Evolutionary conservation across 1,284 basidiomycete genomes (phyloP).

Genomic region (Microbotryum lychnidis-dioicae): DNA sequence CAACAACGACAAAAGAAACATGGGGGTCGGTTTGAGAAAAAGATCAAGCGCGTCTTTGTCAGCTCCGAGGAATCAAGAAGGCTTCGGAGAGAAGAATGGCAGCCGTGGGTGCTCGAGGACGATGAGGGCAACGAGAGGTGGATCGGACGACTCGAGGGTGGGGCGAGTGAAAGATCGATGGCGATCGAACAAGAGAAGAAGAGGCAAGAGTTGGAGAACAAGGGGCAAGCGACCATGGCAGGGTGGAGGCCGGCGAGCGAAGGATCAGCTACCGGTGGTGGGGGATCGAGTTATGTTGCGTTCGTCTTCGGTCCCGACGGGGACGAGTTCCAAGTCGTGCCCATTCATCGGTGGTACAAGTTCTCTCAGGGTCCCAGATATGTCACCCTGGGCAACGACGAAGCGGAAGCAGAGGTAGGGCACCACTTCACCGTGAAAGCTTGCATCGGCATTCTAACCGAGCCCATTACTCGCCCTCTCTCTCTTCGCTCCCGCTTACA

Average conservation of each 20-base stretch:
- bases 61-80: constrained; percentile 59
- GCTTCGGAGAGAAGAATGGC: constrained; percentile 69
- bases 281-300: constrained; percentile 36
- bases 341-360: constrained; percentile 79
- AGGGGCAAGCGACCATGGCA: background rate
- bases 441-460: too few species aligned
- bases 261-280: constrained; percentile 24
- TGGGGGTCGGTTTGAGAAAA: constrained; percentile 58
- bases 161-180: constrained; percentile 46
- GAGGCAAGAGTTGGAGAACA: constrained; percentile 8
- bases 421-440: background rate
- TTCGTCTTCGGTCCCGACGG: constrained; percentile 36
- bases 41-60: constrained; percentile 71
- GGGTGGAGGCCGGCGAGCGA: constrained; percentile 24
- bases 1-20: constrained; percentile 45
- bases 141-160: constrained; percentile 69
- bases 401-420: constrained; percentile 61
- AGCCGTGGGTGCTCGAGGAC: constrained; percentile 84
- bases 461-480: too few species aligned
- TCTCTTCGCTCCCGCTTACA: background rate
- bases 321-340: constrained; percentile 68
- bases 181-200: background rate
- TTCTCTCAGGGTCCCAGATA: constrained; percentile 73
- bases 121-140: constrained; percentile 56
- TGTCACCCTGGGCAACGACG: constrained; percentile 57